Percentiles rank a stretch among this genome's conserved stretches.
Evolutionary conservation across 345 rosid species (phyloP).

Genomic region (Pugionium cornutum): DNA sequence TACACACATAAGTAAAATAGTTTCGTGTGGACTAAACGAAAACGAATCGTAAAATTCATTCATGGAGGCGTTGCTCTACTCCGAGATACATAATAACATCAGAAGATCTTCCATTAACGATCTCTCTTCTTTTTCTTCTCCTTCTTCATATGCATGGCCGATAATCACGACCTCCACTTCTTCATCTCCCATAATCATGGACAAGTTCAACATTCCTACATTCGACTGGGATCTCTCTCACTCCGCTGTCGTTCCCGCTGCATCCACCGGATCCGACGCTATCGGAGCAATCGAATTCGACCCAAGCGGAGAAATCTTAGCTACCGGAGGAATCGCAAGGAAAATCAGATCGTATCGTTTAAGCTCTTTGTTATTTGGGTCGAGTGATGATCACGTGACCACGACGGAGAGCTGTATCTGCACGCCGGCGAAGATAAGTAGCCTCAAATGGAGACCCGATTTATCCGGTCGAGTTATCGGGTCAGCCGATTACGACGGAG

Average conservation of each 20-base stretch:
- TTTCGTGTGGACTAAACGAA: slow-evolving; percentile 34
- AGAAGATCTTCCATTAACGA: slow-evolving; percentile 32
- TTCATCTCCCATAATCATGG: slow-evolving; percentile 32
- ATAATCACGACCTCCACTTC: slow-evolving; percentile 51
- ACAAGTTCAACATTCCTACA: slow-evolving; percentile 35
- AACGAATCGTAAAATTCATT: slow-evolving; percentile 35
- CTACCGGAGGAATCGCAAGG: slow-evolving; percentile 86
- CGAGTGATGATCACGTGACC: slow-evolving; percentile 44
- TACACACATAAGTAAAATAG: slow-evolving; percentile 16
- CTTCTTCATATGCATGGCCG: slow-evolving; percentile 57
- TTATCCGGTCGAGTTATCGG: slow-evolving; percentile 59
- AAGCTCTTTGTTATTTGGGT: slow-evolving; percentile 43
- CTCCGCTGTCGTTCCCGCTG: slow-evolving; percentile 51
- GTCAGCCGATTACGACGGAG: slow-evolving; percentile 92
- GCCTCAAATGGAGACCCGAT: slow-evolving; percentile 73
- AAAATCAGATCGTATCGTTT: slow-evolving; percentile 67
- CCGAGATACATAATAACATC: slow-evolving; percentile 42
- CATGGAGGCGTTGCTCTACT: slow-evolving; percentile 49
- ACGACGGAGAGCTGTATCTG: slow-evolving; percentile 57
- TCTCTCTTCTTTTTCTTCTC: slow-evolving; percentile 11
- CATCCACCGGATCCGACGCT: slow-evolving; percentile 49
- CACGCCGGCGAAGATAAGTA: slow-evolving; percentile 90
- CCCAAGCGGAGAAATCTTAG: slow-evolving; percentile 52
- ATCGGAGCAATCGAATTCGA: slow-evolving; percentile 81
- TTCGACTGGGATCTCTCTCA: slow-evolving; percentile 74